A percentile compares a stretch with the other conserved stretches of the same genome.
Evolutionary conservation across 306 rosid genomes (phyloP).

Genomic region (Rosa persica): DNA sequence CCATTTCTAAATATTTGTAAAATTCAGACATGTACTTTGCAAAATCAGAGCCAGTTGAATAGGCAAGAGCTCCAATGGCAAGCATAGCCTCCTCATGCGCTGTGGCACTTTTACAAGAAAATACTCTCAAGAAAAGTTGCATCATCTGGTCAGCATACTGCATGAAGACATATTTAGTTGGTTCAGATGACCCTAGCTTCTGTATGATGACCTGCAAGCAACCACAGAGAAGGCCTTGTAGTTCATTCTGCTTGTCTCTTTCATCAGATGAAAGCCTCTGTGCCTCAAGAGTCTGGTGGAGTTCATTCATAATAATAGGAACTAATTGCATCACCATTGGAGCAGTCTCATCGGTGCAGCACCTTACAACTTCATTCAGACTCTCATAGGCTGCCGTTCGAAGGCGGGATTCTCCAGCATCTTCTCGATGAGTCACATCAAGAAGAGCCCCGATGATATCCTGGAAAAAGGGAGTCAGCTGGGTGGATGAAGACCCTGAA

Average conservation of each 20-base stretch:
- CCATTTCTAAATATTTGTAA: slow-evolving; percentile 79
- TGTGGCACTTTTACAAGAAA: slow-evolving; percentile 90
- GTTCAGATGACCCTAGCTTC: slow-evolving; percentile 80
- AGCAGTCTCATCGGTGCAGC: slow-evolving; percentile 85
- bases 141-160: slow-evolving; percentile 90
- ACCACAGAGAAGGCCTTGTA: slow-evolving; percentile 97
- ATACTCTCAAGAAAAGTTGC: slow-evolving; percentile 79
- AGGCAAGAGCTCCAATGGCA: slow-evolving; percentile 95
- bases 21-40: slow-evolving; percentile 81
- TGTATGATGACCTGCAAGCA: slow-evolving; percentile 95
- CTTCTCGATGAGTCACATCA: slow-evolving; percentile 77
- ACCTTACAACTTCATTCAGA: slow-evolving; percentile 89
- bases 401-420: slow-evolving; percentile 87
- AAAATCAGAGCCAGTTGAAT: slow-evolving; percentile 75
- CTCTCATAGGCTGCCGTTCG: slow-evolving; percentile 95
- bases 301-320: slow-evolving; percentile 77
- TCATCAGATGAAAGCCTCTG: slow-evolving; percentile 74
- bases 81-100: slow-evolving; percentile 99
- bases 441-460: slow-evolving; percentile 80
- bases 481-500: slow-evolving; percentile 61
- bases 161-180: slow-evolving; percentile 63
- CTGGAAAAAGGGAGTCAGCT: slow-evolving; percentile 74
- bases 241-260: slow-evolving; percentile 70
- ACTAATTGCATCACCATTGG: slow-evolving; percentile 73
- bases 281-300: slow-evolving; percentile 75